Base-by-base conservation (phyloP, 2,329 filamentous ascomycete species). In the Drechmeria coniospora region DNA sequence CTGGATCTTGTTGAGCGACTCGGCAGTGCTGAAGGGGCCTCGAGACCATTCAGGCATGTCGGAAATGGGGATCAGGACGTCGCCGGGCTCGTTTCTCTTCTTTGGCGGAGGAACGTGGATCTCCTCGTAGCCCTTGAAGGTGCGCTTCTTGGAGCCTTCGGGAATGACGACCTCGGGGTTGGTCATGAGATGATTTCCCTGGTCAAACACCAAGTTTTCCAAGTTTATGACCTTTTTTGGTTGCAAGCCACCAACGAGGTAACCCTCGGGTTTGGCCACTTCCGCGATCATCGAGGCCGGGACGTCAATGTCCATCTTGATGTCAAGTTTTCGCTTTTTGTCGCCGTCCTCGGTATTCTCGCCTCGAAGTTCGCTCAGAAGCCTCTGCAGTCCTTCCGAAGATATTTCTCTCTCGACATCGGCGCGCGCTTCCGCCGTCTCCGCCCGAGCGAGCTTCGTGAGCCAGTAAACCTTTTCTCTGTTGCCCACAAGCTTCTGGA, bases 161-260 rank as follows among this genome's bases (percentile, higher is more conserved):
- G 90, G 90, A 13, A 98, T 65, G 36, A 80, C 79, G 25, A 98
- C 90, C 47, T 84, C 94, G 6, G 84, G 80, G 44, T 98, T 98
- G n/a, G 90, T 95, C 87, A 95, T 98, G 23, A 98, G 66, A 59
- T 98, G 90, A 45, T 95, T 98, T 29, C 90, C 90, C 54, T 95
- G 87, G 42, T 95, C 90, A 48, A 98, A 98, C 21, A 94, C 70
- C 19, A 98, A 70, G 44, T 95, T 95, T 32, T 98, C 87, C 28
- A 98, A 63, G 48, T 95, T 95, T 50, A 98, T 83, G 24, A 83
- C 59, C 47, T 81, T 82, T 40, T 76, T 76, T 3, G 92, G 90
- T 44, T 90, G 80, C 21, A 98, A 62, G 10, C 83, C 84, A 30
- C 86, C 82, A 18, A 84, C 66, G 13, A 93, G 59, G 28, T 70